A percentile compares a stretch with the other conserved stretches of the same genome.
Evolutionary conservation across 768 basidiomycete species (phyloP).

Genomic region (Neoboletus magnificus): DNA sequence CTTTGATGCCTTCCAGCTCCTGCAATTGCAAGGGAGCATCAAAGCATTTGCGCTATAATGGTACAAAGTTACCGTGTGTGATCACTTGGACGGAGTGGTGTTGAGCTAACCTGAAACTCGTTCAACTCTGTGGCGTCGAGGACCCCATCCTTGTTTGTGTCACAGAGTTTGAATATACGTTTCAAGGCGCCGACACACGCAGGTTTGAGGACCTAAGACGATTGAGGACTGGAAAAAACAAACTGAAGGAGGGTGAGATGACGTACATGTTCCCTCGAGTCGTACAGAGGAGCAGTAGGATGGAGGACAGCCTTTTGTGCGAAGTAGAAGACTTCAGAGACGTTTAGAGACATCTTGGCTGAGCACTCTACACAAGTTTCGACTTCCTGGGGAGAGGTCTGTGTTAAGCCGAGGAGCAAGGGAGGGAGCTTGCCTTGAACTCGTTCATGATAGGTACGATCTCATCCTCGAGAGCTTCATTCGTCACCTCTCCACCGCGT

Average conservation of each 20-base stretch:
- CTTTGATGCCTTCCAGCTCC: conserved; percentile 95
- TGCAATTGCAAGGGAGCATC: conserved; percentile 87
- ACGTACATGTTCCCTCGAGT: conserved; percentile 89
- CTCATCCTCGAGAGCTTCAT: conserved; percentile 91
- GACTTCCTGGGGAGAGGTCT: conserved; percentile 67
- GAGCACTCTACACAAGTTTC: conserved; percentile 98
- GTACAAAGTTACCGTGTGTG: not conserved
- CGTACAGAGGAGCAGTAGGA: conserved; percentile 94
- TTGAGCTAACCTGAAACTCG: conserved; percentile 80
- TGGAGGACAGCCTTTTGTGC: conserved; percentile 97
- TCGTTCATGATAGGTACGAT: conserved; percentile 97
- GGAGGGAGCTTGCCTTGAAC: conserved; percentile 71
- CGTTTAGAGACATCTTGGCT: conserved; percentile 85
- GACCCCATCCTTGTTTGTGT: conserved; percentile 90
- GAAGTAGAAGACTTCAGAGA: conserved; percentile 97
- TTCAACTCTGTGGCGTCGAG: conserved; percentile 89
- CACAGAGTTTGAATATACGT: conserved; percentile 96
- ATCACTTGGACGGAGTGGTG: not conserved
- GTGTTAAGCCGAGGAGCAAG: not conserved
- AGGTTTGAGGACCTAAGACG: conserved; percentile 79
- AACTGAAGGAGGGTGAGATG: not conserved
- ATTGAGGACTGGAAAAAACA: conserved; percentile 12
- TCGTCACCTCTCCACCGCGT: conserved; percentile 89
- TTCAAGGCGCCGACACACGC: conserved; percentile 83
- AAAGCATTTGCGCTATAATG: conserved; percentile 83